Evolutionary conservation across 371 early-diverging fungal genomes (phyloP), one percentile per base, ranked within the genome.

Genomic region (Umbelopsis sp.): DNA sequence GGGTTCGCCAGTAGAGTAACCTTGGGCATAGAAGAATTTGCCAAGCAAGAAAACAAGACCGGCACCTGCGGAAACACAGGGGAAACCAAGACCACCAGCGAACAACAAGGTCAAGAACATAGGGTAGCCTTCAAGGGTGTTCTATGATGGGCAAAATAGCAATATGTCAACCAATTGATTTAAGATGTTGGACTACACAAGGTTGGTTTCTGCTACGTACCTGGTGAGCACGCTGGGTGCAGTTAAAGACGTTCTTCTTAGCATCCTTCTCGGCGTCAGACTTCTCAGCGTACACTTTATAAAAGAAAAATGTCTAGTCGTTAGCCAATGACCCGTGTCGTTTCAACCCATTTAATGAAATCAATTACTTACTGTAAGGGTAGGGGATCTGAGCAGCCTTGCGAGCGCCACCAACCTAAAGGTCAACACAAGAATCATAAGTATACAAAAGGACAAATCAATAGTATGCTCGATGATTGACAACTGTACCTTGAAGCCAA

Each of bases 201-300:
- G 29, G 2, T 22, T 32, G 9, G 0, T 14, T 20, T 14, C 12
- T 44, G 37, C 53, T 69, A 16, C 80, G 79, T 76, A 85, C 86
- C 57, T 89, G 92, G 76, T 91, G 92, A 37, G 85, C 88, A 52
- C 92, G 86, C 75, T 91, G 92, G 67, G 78, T 71, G 79, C 92
- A 89, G 80, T 89, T 89, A 78, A 90, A 90, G 41, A 85, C 45
- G 69, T 81, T 69, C 74, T 89, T 89, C 71, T 81, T 82, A 25
- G 75, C 77, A 67, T 87, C 86, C 65, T 78, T 79, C 69, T 87
- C 85, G 62, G 85, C 86, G 68, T 89, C 92, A 20, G 72, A 70
- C 46, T 74, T 80, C 11, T 85, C 86, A 63, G 88, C 91, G 69
- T 92, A 90, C 57, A 80, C 82, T 84, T 63, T 10, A 68, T 10